Percentiles rank a stretch among this genome's conserved stretches.
Evolutionary conservation across 2,329 filamentous ascomycete species (phyloP).

Genomic region (Ascochyta fabae): DNA sequence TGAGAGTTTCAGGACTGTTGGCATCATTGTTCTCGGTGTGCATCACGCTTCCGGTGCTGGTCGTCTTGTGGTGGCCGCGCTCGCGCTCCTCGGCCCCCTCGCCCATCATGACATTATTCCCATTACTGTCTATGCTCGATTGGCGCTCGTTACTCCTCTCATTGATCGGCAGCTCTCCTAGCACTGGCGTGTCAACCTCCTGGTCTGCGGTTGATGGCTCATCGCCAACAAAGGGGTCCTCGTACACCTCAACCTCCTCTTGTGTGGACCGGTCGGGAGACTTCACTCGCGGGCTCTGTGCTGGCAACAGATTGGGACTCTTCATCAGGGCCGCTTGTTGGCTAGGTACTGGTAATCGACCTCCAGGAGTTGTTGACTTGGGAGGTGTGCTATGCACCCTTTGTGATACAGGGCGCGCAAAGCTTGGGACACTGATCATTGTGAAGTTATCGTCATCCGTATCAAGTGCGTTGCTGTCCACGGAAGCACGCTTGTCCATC

Average conservation of each 20-base stretch:
- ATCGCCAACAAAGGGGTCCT: conserved; percentile 58
- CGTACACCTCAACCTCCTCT: conserved; percentile 59
- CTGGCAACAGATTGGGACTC: conserved; percentile 34
- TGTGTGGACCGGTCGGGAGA: conserved; percentile 45
- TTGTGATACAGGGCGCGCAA: conserved; percentile 39
- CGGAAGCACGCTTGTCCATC: conserved; percentile 47
- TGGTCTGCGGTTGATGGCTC: conserved; percentile 33
- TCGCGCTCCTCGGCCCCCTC: conserved; percentile 33
- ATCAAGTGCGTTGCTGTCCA: conserved; percentile 49
- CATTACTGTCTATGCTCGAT: conserved; percentile 38
- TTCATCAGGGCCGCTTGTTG: conserved; percentile 35
- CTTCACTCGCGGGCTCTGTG: conserved; percentile 39
- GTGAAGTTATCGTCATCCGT: conserved; percentile 57
- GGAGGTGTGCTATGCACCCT: conserved; percentile 41
- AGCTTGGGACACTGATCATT: conserved; percentile 56
- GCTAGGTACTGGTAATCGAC: conserved; percentile 36
- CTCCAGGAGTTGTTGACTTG: conserved; percentile 33
- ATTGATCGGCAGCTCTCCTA: conserved; percentile 60
- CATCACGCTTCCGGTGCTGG: conserved; percentile 46
- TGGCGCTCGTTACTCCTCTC: conserved; percentile 51
- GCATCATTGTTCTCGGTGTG: conserved; percentile 39
- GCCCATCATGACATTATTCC: conserved; percentile 37
- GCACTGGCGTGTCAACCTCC: conserved; percentile 52
- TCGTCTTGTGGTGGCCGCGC: conserved; percentile 47
- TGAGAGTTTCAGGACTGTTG: conserved; percentile 51